Evolutionary conservation across 352 stramenopile genomes (phyloP), one percentile per base, ranked within the genome.

Genomic region (Phytophthora sansomeana): DNA sequence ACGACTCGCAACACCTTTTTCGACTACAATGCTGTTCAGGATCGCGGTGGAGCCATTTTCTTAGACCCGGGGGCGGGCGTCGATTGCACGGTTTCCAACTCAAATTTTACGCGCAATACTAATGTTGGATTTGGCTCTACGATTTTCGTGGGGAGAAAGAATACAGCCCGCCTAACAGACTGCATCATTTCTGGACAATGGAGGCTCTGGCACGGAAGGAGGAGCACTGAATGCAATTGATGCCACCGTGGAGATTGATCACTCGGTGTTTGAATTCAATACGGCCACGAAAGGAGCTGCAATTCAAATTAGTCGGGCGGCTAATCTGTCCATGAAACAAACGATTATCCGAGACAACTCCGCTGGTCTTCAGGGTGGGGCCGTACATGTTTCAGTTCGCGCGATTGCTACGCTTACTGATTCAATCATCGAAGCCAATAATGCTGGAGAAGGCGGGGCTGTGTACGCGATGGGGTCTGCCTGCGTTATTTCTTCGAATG

Each of bases 81-180:
- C 2, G 35, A 24, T 4, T 75, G 70, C 17, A 54, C 44, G 0
- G 47, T 90, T 4, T 60, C 24, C 0, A 24, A 67, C 30, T 75
- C 78, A 6, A 77, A 39, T 19, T 78, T 91, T 39, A 67, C 63
- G 1, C 49, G 50, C 7, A 91, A 86, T 42, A 66, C 24, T 0
- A 93, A 93, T 44, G 56, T 74, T 21, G 81, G 83, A 0, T 63
- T 81, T 8, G 81, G 83, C 6, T 89, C 79, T 1, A 67, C 72
- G 0, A 80, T 91, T 21, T 87, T 75, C 28, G 53, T 91, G 4
- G 77, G 80, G 3, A 79, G 79, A 30, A 90, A 87, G 38, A 87
- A 87, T 46, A 71, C 61, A 0, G 57, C 80, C 13, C 36, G 29
- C 0, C 26, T 88, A 21, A 54, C 10, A 0, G 17, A 33, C 0